Base-by-base conservation (phyloP, 768 basidiomycete species). In the Pleurotus djamor region DNA sequence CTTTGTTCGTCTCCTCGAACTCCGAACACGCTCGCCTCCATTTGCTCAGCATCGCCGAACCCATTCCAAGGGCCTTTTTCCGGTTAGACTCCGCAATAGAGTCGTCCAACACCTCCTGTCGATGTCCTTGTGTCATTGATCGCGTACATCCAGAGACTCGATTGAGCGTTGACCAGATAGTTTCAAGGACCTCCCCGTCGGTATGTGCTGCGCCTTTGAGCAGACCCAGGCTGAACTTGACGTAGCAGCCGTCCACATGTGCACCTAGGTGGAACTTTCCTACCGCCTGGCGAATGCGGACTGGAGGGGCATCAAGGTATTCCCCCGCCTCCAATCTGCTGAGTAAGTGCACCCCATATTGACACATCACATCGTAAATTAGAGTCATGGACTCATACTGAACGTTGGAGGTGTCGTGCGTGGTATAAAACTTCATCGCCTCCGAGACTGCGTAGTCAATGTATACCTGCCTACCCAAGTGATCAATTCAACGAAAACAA, bases 151-250 rank as follows among this genome's bases (percentile, higher is more conserved):
- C 56, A 1, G 70, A 67, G 0, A 64, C 59, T 0, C 58, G 48
- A 41, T 76, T 75, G 4, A 70, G 49, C 0, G 57, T 58, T 0
- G 70, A 52, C 78, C 77, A 79, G 0, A 61, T 55, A 0, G 67
- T 62, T 47, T 80, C 78, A 0, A 71, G 65, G 0, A 63, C 74
- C 50, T 79, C 75, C 0, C 76, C 72, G 63, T 75, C 73, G 0
- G 65, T 68, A 2, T 67, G 66, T 8, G 69, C 71, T 21, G 60
- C 63, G 0, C 70, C 66, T 0, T 33, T 35, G 0, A 59, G 57
- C 28, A 65, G 65, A 47, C 75, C 73, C 32, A 78, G 64, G 0
- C 71, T 74, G 48, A n/a, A 66, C 16, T 58, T 32, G 0, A 55
- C 32, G 10, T 61, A 62, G 49, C 68, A 69, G 0, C 33, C 21